Evolutionary conservation across 441 rosid genomes (phyloP), one percentile per base, ranked within the genome.

Genomic region (Gossypium gossypioides): DNA sequence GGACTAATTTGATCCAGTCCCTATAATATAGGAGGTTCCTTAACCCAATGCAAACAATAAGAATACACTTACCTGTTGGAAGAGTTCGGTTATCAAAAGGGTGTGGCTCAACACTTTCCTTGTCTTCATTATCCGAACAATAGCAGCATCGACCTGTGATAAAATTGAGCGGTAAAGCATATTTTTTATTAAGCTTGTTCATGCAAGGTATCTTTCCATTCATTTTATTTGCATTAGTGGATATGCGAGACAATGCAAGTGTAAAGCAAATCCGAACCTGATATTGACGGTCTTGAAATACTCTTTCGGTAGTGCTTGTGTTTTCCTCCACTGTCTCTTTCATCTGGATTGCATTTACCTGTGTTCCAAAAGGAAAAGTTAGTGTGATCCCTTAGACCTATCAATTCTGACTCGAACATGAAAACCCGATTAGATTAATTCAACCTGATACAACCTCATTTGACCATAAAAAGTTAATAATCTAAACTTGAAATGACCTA

Each of bases 321-420:
- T 93, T 96, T 81, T 96, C 99, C 76, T 96, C 99, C 54, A 91
- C 97, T 0, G 99, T 96, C 85, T 96, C 99, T 86, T 93, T 96
- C 99, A 93, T 89, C 81, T 96, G 99, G 84, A 96, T 96, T 29
- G 99, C 97, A 84, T 96, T 96, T 10, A 93, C 98, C 98, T 96
- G 82, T 76, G 74, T 62, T 66, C 55, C 71, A 42, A 62, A 18
- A 64, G 32, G 56, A 34, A 57, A 15, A 4, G 42, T 68, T n/a
- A 73, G 21, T 29, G 15, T 19, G 56, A 22, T 59, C 3, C 37
- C 22, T 2, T 7, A 62, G 37, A 32, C 37, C 37, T 32, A 32
- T 32, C 1, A 0, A 18, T 62, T 29, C n/a, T 55, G 62, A 21
- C 8, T 44, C 37, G 1, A 32, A 32, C 37, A 32, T 32, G 37